A percentile compares a stretch with the other conserved stretches of the same genome.
Conservation (phyloP, 805 yeast genomes). For the Kockiozyma suomiensis region DNA sequence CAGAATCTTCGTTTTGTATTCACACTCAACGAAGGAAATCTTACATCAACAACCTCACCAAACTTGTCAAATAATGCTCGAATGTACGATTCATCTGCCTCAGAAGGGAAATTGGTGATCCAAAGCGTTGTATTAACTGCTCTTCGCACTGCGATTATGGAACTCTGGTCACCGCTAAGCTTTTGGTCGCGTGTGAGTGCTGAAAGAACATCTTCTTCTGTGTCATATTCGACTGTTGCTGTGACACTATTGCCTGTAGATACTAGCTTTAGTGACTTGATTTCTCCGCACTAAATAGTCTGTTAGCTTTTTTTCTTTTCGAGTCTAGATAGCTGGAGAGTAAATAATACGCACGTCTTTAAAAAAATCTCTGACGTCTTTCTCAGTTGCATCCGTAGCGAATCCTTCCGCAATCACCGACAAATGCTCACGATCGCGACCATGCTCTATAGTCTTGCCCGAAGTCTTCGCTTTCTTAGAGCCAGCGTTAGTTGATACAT, state of each 20-base stretch:
- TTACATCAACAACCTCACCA: conserved; percentile 52
- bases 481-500: background rate
- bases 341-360: conserved; percentile 41
- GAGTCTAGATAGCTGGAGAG: no score
- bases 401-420: conserved; percentile 59
- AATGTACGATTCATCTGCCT: conserved; percentile 48
- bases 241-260: conserved; percentile 32
- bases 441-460: conserved; percentile 11
- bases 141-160: conserved; percentile 53
- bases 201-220: conserved; percentile 52
- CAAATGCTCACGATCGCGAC: conserved; percentile 53
- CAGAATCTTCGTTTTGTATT: conserved; percentile 68
- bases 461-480: conserved; percentile 15
- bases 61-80: conserved; percentile 45
- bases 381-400: conserved; percentile 47
- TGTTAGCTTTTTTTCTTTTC: background rate
- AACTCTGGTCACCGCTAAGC: conserved; percentile 45
- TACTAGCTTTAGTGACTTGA: conserved; percentile 39
- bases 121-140: conserved; percentile 59
- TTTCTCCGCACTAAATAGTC: conserved; percentile 54
- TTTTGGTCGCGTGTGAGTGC: conserved; percentile 66
- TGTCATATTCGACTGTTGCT: conserved; percentile 63
- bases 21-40: conserved; percentile 65
- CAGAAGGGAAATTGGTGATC: conserved; percentile 74
- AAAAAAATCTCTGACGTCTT: conserved; percentile 51